phyloP scores from a whole-genome alignment of 768 basidiomycete species.

The Vararia minispora region DNA sequence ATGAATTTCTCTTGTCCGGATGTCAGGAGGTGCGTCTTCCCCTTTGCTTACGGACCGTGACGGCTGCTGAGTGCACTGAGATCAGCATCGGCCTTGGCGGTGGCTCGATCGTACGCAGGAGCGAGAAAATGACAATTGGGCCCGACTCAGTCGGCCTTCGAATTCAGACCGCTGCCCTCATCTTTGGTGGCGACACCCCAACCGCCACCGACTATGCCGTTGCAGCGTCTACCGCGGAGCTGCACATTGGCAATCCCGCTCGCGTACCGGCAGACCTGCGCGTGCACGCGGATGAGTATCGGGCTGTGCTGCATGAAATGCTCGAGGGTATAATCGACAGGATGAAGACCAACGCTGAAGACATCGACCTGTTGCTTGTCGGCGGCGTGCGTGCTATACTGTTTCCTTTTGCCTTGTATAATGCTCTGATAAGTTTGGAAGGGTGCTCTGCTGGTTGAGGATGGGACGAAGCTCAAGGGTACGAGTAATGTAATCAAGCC shows the following conservation, averaged over 20 bases:
- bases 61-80: too few species aligned
- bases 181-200: constrained; percentile 45
- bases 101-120: constrained; percentile 18
- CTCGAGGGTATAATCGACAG: constrained; percentile 40
- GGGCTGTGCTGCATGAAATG: too few species aligned
- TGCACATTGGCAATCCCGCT: too few species aligned
- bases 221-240: too few species aligned
- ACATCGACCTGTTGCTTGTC: constrained; percentile 48
- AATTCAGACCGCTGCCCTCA: constrained; percentile 33
- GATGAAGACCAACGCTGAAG: constrained; percentile 55
- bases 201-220: too few species aligned
- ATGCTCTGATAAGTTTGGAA: too few species aligned
- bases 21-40: constrained; percentile 25
- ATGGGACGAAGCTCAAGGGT: constrained; percentile 36
- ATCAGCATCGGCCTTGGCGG: too few species aligned
- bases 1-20: constrained; percentile 55
- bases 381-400: too few species aligned
- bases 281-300: too few species aligned
- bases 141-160: constrained; percentile 56
- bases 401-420: too few species aligned
- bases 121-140: constrained; percentile 36
- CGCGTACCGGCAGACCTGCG: too few species aligned
- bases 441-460: constrained; percentile 50
- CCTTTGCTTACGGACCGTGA: too few species aligned
- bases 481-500: constrained; percentile 39